These are phyloP conservation scores for apple (Malus domestica) DNA, from an alignment of 306 rosid genomes.

Conservation along the genomic window ASM211411v1 NC_041801.1:15913501-15914000, in stretches of 20 bases:
- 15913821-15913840: constrained; percentile 6
- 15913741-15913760: constrained; percentile 6
- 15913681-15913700: background rate
- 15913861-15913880: constrained; percentile 15
- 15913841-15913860: constrained; percentile 21
- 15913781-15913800: constrained; percentile 3
- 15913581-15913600: no score
- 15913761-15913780: constrained; percentile 19
- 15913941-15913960: background rate
- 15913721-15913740: constrained; percentile 20
- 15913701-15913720: constrained; percentile 20
- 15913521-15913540: no score
- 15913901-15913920: constrained; percentile 4
- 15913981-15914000: constrained; percentile 2
- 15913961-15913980: constrained; percentile 1
- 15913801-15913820: constrained; percentile 7
- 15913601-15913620: rapidly evolving
- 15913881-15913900: background rate
- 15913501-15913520: background rate
- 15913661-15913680: background rate
- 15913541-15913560: rapidly evolving
- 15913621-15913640: rapidly evolving
- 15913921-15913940: constrained; percentile 23
- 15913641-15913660: no score
- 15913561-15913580: no score